Conservation (phyloP, 768 basidiomycete genomes). For the Galerina sulciceps region DNA sequence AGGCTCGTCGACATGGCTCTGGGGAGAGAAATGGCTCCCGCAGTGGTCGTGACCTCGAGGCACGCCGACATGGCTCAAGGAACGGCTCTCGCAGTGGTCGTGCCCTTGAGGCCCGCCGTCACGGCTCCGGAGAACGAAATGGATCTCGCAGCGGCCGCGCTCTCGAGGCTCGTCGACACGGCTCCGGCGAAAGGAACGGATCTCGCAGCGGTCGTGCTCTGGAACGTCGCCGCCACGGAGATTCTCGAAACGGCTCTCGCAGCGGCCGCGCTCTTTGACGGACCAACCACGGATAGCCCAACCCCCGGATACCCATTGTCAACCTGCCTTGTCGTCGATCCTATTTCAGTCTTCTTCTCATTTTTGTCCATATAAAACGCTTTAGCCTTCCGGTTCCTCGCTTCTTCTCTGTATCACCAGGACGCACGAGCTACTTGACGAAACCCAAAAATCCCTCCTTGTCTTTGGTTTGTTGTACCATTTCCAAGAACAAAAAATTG, state of each 20-base stretch:
- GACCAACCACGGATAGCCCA: no score
- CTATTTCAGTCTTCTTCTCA: no score
- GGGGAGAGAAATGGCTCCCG: conserved; percentile 5
- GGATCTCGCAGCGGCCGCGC: conserved; percentile 1
- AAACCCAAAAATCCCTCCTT: no score
- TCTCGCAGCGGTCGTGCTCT: background rate
- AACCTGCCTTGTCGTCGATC: no score
- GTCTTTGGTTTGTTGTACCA: no score
- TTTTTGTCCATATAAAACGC: no score
- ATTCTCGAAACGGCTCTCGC: background rate
- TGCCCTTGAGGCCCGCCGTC: conserved; percentile 11
- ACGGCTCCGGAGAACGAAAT: conserved; percentile 8
- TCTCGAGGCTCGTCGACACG: background rate
- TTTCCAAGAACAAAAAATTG: no score
- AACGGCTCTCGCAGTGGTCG: conserved; percentile 7
- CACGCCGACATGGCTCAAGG: conserved; percentile 12
- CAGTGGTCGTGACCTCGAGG: background rate
- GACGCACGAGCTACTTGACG: no score
- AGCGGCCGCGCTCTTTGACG: background rate
- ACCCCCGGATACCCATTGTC: no score
- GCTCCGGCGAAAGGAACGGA: background rate
- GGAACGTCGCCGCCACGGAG: background rate
- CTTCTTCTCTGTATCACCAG: no score
- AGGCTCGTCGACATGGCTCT: conserved; percentile 16
- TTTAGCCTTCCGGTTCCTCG: no score